phyloP scores from a whole-genome alignment of 495 filamentous ascomycete species.

The Neurospora intermedia region DNA sequence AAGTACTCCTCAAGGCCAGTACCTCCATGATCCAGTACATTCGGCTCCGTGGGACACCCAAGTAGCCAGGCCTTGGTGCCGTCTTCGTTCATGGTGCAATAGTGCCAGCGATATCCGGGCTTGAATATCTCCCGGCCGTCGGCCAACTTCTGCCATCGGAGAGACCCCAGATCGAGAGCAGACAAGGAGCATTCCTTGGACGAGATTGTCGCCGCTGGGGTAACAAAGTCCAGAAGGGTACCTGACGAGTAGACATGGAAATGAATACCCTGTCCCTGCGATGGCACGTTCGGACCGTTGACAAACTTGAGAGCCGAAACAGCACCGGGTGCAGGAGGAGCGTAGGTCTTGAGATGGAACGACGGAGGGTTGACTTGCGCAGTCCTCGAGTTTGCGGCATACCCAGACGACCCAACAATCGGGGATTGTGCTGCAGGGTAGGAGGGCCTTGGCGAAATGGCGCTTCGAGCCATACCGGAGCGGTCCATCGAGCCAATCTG shows the following conservation, averaged over 20 bases:
- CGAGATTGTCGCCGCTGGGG: conserved; percentile 73
- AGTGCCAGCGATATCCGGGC: conserved; percentile 86
- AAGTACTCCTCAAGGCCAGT: conserved; percentile 71
- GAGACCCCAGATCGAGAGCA: conserved; percentile 68
- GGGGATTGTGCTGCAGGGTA: conserved; percentile 29
- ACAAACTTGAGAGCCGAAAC: conserved; percentile 83
- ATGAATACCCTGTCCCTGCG: conserved; percentile 78
- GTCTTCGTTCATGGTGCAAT: conserved; percentile 85
- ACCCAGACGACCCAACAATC: conserved; percentile 54
- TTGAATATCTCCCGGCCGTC: conserved; percentile 89
- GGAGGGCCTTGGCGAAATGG: conserved; percentile 32
- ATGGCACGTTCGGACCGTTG: conserved; percentile 78
- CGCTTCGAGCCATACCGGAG: conserved; percentile 21
- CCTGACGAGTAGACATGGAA: conserved; percentile 93
- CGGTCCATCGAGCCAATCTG: conserved; percentile 54
- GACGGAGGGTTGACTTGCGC: conserved; percentile 66
- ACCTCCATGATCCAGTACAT: conserved; percentile 38
- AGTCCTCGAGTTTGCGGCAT: conserved; percentile 81
- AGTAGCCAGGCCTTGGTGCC: conserved; percentile 93
- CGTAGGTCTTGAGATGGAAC: conserved; percentile 57
- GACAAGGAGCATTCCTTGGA: conserved; percentile 83
- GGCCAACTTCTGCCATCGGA: conserved; percentile 88
- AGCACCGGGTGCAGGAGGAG: conserved; percentile 64
- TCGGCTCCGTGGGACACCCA: conserved; percentile 68
- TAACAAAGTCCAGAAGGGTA: conserved; percentile 84